A percentile compares a stretch with the other conserved stretches of the same genome.
Evolutionary conservation across 352 stramenopile genomes (phyloP).

Genomic region (Phytophthora tubulina): DNA sequence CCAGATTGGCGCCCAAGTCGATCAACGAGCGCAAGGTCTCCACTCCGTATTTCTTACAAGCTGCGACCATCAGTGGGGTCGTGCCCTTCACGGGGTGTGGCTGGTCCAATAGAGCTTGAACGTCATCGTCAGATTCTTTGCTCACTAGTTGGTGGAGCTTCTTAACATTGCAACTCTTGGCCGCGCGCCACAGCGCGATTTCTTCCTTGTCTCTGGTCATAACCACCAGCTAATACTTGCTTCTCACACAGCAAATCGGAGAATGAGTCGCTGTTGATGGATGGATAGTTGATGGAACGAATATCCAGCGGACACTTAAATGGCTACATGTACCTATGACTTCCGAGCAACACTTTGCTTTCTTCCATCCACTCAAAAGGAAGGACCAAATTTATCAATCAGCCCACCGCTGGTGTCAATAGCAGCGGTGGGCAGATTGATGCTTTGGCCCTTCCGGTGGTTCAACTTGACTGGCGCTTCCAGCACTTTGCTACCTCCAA

Average conservation of each 20-base stretch:
- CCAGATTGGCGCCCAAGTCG: slow-evolving; percentile 61
- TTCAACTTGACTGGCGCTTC: too few species aligned
- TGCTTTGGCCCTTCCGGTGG: too few species aligned
- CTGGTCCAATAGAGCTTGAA: slow-evolving; percentile 46
- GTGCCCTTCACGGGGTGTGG: slow-evolving; percentile 60
- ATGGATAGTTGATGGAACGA: slow-evolving; percentile 8
- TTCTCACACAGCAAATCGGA: slow-evolving; percentile 24
- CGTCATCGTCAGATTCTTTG: slow-evolving; percentile 21
- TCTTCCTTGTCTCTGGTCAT: slow-evolving; percentile 35
- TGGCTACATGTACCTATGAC: slow-evolving; percentile 28
- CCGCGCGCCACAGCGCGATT: slow-evolving; percentile 37
- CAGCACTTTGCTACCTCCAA: too few species aligned
- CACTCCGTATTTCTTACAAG: slow-evolving; percentile 54
- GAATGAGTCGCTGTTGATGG: slow-evolving; percentile 23
- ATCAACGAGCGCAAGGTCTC: slow-evolving; percentile 64
- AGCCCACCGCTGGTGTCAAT: too few species aligned
- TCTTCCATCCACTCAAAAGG: too few species aligned
- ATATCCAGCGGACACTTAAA: slow-evolving; percentile 27
- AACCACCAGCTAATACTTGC: background rate
- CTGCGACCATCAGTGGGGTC: slow-evolving; percentile 80
- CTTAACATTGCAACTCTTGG: slow-evolving; percentile 42
- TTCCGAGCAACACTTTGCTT: too few species aligned
- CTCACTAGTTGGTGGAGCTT: slow-evolving; percentile 41
- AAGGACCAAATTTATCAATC: too few species aligned
- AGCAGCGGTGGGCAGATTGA: too few species aligned